Base-by-base conservation (phyloP, 345 rosid species). In the Rhodamnia rubescens region DNA sequence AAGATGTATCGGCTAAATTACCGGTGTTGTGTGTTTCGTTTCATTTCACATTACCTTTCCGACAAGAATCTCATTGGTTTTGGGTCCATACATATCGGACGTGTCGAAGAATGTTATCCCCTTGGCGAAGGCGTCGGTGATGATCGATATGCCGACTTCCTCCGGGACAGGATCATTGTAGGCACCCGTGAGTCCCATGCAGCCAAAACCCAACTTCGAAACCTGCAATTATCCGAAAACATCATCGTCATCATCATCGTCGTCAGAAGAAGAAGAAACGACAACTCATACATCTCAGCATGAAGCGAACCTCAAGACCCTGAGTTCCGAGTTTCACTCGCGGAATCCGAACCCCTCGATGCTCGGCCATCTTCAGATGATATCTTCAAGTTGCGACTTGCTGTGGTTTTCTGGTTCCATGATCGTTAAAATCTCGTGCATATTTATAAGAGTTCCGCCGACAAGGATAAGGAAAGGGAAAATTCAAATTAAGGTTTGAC, bases 61-160 rank as follows among this genome's bases (percentile, higher is more conserved):
- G 5, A 86, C 51, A 27, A 86, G 81, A n/a, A 86, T 83, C 21
- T 82, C 87, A 12, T 86, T 86, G 10, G 32, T 51, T n/a, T 61
- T 51, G 52, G 82, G 61, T 12, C 87, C 85, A 16, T 82, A 86
- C 22, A 51, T 1, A 16, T 86, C 61, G 0, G 82, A 58, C 6
- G 85, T 82, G 53, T 82, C 87, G 2, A 86, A 86, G 88, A 86
- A 86, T 40, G 88, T 86, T 50, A 86, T 74, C 24, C 88, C 88
- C 22, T 27, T 74, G 14, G 53, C 26, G n/a, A 61, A 86, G 0
- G 88, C 85, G 14, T 74, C 20, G 10, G 54, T 82, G 85, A 86
- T 83, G 40, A 86, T 83, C 4, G 85, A 83, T 51, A 54, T 69
- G 47, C 85, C 83, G 9, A 22, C 78, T 16, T 83, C 74, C 42